Conservation (phyloP, 768 basidiomycete species). For the Termitomyces sp. region DNA sequence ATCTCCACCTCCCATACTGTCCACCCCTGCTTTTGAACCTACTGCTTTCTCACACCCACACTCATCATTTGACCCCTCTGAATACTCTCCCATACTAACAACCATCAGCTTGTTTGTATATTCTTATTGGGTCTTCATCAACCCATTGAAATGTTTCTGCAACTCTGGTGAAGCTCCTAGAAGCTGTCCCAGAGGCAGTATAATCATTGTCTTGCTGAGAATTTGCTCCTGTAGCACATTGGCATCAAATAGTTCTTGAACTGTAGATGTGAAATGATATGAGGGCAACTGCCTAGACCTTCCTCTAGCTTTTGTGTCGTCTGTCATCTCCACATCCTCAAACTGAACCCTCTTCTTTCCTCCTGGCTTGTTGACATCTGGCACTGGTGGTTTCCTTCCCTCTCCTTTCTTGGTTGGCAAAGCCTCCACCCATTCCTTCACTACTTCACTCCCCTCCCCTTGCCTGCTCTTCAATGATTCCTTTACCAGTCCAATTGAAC, state of each 20-base stretch:
- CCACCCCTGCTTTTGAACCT: background rate
- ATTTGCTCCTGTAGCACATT: background rate
- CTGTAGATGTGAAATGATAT: conserved; percentile 4
- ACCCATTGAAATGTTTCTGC: background rate
- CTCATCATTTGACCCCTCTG: background rate
- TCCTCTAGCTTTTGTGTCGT: background rate
- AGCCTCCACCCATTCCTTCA: too few species aligned
- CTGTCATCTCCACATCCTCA: too few species aligned
- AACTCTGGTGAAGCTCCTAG: conserved; percentile 3
- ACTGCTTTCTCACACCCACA: background rate
- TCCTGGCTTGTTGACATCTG: too few species aligned
- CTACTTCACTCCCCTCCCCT: background rate
- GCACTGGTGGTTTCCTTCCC: too few species aligned
- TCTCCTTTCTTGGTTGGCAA: too few species aligned
- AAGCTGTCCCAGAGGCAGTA: background rate
- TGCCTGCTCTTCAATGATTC: background rate
- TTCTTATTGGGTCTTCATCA: background rate
- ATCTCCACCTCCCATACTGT: background rate
- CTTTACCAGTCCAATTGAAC: too few species aligned
- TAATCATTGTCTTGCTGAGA: background rate
- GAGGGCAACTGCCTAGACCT: background rate
- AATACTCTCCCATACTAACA: background rate
- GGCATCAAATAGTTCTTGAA: background rate
- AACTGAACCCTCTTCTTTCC: too few species aligned
- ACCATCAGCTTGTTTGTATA: conserved; percentile 1